These are phyloP conservation scores for Millerozyma acaciae DNA, from an alignment of 805 yeast genomes.

Conservation along the genomic window DNA sequence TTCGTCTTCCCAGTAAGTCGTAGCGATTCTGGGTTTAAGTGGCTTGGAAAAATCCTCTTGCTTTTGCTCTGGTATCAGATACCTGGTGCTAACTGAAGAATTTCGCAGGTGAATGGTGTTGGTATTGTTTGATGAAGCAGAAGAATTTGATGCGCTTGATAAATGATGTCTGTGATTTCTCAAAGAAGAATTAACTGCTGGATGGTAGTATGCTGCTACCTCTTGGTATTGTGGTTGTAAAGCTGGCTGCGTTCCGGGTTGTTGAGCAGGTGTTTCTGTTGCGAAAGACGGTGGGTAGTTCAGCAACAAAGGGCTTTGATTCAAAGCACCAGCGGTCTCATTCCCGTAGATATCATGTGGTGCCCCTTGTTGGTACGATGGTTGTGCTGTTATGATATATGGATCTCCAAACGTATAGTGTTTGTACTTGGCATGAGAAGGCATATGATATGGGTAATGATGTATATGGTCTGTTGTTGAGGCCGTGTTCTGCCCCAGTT, in stretches of 20 bases:
- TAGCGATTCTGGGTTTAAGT: conserved; percentile 30
- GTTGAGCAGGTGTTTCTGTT: background rate
- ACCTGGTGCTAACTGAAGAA: conserved; percentile 11
- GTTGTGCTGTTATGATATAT: conserved; percentile 6
- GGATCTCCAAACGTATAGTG: conserved; percentile 5
- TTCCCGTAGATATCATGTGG: conserved; percentile 5
- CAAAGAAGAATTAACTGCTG: conserved; percentile 3
- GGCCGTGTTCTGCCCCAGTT: background rate
- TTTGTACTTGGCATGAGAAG: conserved; percentile 5
- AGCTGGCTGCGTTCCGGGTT: background rate
- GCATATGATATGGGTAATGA: conserved; percentile 1
- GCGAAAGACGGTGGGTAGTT: background rate
- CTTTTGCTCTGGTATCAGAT: background rate
- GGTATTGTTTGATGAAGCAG: conserved; percentile 5
- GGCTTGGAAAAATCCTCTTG: conserved; percentile 14
- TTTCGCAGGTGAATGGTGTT: conserved; percentile 12
- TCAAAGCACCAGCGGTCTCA: conserved; percentile 2
- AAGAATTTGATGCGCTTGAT: conserved; percentile 4
- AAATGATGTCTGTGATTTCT: conserved; percentile 4
- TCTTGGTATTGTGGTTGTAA: background rate
- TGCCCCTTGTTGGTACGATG: conserved; percentile 2
- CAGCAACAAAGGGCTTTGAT: conserved; percentile 2
- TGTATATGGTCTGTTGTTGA: conserved; percentile 3
- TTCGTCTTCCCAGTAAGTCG: conserved; percentile 37
- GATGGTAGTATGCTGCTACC: conserved; percentile 1